Conservation (phyloP, 257 asterid genomes). For the Nicotiana benthamiana region DNA sequence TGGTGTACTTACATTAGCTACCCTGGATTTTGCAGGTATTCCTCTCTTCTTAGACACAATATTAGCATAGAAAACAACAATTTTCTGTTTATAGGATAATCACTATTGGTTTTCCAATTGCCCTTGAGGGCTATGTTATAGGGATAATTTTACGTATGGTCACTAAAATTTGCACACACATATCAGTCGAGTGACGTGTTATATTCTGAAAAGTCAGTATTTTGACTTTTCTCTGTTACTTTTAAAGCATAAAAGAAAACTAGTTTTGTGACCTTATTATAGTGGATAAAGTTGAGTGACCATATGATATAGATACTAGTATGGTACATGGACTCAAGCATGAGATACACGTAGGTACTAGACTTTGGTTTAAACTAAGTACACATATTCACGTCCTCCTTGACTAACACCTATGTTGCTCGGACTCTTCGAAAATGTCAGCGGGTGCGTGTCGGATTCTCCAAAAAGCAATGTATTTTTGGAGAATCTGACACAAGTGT, state of each 20-base stretch:
- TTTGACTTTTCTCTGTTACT: background rate
- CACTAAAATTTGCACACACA: background rate
- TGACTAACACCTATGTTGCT: background rate
- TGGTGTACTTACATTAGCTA: constrained; percentile 12
- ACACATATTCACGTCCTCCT: background rate
- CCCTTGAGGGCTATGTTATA: background rate
- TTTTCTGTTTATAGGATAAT: background rate
- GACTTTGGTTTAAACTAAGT: background rate
- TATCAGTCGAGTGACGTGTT: background rate
- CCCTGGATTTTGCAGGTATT: constrained; percentile 15
- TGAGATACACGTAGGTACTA: background rate
- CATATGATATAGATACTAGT: background rate
- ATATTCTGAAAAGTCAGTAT: background rate
- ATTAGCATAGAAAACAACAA: background rate
- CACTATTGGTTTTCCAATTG: background rate
- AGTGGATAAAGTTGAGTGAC: background rate
- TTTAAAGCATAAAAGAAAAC: background rate
- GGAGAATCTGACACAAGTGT: no score
- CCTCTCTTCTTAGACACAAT: background rate
- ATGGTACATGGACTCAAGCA: background rate
- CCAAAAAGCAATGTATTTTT: no score
- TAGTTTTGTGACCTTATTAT: background rate
- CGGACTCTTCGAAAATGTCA: no score
- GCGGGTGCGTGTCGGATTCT: no score
- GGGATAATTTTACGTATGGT: background rate